Base-by-base conservation (phyloP, 1,284 basidiomycete species). In the Rugosomyces carneus region DNA sequence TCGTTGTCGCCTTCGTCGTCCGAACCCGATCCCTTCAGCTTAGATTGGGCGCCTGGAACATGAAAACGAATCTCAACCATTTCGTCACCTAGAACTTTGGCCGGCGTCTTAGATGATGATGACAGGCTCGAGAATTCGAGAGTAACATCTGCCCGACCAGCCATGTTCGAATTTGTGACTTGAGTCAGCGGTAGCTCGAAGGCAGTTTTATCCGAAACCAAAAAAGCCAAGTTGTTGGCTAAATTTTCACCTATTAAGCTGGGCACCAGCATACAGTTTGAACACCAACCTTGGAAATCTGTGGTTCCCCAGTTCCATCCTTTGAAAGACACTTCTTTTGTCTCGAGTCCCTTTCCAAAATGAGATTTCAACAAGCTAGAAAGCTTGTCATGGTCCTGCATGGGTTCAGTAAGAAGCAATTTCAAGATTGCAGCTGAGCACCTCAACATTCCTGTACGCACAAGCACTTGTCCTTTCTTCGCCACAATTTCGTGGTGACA, bases 241-340 rank as follows among this genome's bases (percentile, higher is more conserved):
- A 50, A 42, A 44, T 35, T 42, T 19, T 38, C n/a, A n/a, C n/a
- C 5, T n/a, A 6, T 1, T 15, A 7, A 16, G 8, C 2, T n/a
- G n/a, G 15, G n/a, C 3, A 16, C 6, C 8, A 16, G 15, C 3
- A 34, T 16, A 16, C 15, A 1, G 18, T 35, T 37, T 16, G 29
- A 29, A 49, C 38, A 63, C 77, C 53, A 54, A 90, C 93, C 89
- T 75, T 92, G 89, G 54, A 99, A 93, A 60, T 95, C 91, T 2
- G 90, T 90, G 32, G 88, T 80, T 13, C 96, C 96, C 96, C 96
- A 99, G 64, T 99, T 99, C 93, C 93, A 99, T 1, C 96, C 96
- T 61, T 93, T 92, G 60, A 94, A 80, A 6, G 89, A 87, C 15
- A 85, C 75, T 58, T 99, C 96, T 62, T 83, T 84, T 9, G 79